Evolutionary conservation across 2,329 filamentous ascomycete genomes (phyloP), one percentile per base, ranked within the genome.

Genomic region (Penicillium griseofulvum): DNA sequence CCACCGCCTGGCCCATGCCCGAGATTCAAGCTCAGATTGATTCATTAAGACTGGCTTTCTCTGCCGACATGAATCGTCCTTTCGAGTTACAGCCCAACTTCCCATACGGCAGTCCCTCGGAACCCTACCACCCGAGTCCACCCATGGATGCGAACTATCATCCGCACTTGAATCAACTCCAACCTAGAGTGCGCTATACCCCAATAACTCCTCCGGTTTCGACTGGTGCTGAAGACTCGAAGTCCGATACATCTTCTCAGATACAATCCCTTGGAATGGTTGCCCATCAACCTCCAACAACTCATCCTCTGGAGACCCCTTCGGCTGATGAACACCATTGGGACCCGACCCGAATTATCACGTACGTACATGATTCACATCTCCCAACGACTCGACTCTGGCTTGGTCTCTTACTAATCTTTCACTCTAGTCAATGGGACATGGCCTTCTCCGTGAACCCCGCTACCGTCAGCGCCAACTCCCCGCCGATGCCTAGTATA

Each of bases 1-100:
- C 90, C 69, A 81, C 83, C 9, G 86, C 87, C 5, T 95, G 90
- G 88, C 88, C 90, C 2, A 91, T 95, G 83, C 88, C 89, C 2
- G 92, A 97, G 65, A 88, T 96, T 76, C 87, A 95, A 70, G 87
- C 86, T 50, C 91, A 97, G 72, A 91, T 97, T 61, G 88, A 97
- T 68, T 88, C 90, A 37, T 83, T 97, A 31, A 86, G 93, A 38
- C 86, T 93, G 68, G 93, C 93, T 5, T 97, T 97, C 69, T 97
- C 93, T 28, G 89, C 90, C 50, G 90, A 97, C 71, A 83, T 81
- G 24, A 86, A 83, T 63, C 92, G 91, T 68, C 88, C 91, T 2
- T 97, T 97, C 72, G 89, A 93, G 61, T 78, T 97, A 55, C 96
- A 95, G 73, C 84, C 89, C 3, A 89, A 84, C 47, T 96, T 97